Conservation (phyloP, 108 stramenopile species). For the Cyclotella choctawhatcheeana region DNA sequence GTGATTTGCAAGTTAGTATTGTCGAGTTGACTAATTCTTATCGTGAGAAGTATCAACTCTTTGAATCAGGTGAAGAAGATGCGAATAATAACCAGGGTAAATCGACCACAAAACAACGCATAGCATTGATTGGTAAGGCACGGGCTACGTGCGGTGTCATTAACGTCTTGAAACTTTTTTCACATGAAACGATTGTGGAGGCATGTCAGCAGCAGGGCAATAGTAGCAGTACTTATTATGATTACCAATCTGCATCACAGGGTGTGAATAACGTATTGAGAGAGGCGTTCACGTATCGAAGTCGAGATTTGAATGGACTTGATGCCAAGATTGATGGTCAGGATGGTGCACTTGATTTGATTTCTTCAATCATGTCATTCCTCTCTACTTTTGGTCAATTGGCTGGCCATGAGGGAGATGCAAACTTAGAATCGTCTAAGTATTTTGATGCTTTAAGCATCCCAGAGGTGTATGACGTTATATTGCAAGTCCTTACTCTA, state of each 20-base stretch:
- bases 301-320: conserved; percentile 13
- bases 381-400: conserved; percentile 27
- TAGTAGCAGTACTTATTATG: conserved; percentile 34
- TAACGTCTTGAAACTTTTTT: conserved; percentile 60
- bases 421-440: background rate
- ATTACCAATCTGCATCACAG: conserved; percentile 22
- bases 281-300: conserved; percentile 40
- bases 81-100: conserved; percentile 4
- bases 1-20: conserved; percentile 51
- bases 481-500: conserved; percentile 59
- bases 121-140: conserved; percentile 77
- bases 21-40: conserved; percentile 10
- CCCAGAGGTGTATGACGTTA: conserved; percentile 79
- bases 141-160: conserved; percentile 77
- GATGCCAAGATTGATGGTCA: conserved; percentile 29
- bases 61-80: background rate
- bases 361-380: conserved; percentile 57
- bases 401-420: background rate
- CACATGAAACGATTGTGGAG: conserved; percentile 62
- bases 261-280: conserved; percentile 34
- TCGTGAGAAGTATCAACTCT: background rate
- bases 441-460: conserved; percentile 40
- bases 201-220: conserved; percentile 28
- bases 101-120: conserved; percentile 55
- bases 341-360: conserved; percentile 52